Conservation (phyloP, 2,329 filamentous ascomycete species). For the Pseudomassariella vexata region DNA sequence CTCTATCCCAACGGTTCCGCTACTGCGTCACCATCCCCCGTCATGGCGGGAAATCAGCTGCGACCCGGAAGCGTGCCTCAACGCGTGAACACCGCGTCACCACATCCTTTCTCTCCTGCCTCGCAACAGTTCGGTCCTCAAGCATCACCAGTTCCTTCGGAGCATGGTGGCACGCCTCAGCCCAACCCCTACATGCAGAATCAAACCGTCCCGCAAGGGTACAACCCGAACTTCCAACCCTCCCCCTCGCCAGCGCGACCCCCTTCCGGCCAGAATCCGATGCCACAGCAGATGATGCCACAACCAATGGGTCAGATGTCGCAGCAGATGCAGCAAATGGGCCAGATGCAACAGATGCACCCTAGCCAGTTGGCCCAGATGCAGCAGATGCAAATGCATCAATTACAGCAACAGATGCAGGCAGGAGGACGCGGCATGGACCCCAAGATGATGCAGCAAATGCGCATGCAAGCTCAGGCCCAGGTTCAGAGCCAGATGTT, state of each 20-base stretch:
- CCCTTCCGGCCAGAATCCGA: constrained; percentile 48
- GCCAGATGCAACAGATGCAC: constrained; percentile 26
- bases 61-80: constrained; percentile 66
- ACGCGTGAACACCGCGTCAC: constrained; percentile 84
- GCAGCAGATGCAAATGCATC: constrained; percentile 48
- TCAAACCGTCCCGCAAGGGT: constrained; percentile 49
- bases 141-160: constrained; percentile 70
- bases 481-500: constrained; percentile 54
- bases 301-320: constrained; percentile 40
- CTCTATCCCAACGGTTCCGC: constrained; percentile 73
- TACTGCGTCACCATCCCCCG: constrained; percentile 87
- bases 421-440: no score
- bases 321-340: constrained; percentile 27
- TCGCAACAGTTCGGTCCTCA: constrained; percentile 66
- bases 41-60: constrained; percentile 72
- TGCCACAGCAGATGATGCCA: constrained; percentile 49
- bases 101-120: constrained; percentile 81
- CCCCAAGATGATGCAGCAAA: constrained; percentile 73
- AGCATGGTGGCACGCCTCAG: constrained; percentile 70
- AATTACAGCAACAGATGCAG: constrained; percentile 60
- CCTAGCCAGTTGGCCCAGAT: constrained; percentile 40
- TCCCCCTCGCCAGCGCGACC: constrained; percentile 50
- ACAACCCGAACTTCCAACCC: constrained; percentile 53
- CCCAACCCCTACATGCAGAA: constrained; percentile 63
- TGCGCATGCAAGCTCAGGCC: constrained; percentile 74